Base-by-base conservation (phyloP, 371 early-diverging fungal genomes). In the Rhizopus microsporus region DNA sequence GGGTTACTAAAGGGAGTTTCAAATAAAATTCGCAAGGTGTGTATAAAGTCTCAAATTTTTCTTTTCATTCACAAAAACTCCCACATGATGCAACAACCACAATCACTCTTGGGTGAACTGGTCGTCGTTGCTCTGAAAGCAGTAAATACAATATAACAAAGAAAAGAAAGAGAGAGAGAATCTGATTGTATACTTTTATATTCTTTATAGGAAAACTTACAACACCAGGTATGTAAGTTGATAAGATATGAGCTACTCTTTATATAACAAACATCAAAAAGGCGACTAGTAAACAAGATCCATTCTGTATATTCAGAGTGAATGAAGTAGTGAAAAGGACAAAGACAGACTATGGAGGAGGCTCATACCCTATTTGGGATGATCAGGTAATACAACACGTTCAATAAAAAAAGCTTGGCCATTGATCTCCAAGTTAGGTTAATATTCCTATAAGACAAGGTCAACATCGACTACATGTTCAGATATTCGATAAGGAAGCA, bases 61-160 rank as follows among this genome's bases (percentile, higher is more conserved):
- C 29, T 45, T 45, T n/a, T 42, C 15, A n/a, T n/a, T 42, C 5
- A n/a, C 5, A n/a, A n/a, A 6, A n/a, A n/a, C 15, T 42, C 15
- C 9, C 9, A 42, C 17, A 46, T 46, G 46, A 23, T 23, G 23
- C 23, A 23, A 23, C 46, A 46, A 46, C 29, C 43, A 43, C 43
- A 10, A 43, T 43, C 30, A 12, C 46, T 46, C 7, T 23, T 49
- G 32, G 67, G 67, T 23, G 67, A 66, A 55, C 45, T 66, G 5
- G 68, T 68, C 17, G 52, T 68, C 5, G 60, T 68, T 51, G 68
- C 68, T 30, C 39, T 68, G 16, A 68, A 63, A 54, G 68, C 63
- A 29, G 68, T 68, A 63, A 57, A 51, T 48, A n/a, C 4, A 23
- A 9, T 13, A 9, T 6, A n/a, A 37, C 39, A 1, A 47, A 39